Percentiles rank a stretch among this genome's conserved stretches.
Conservation (phyloP, 768 basidiomycete species). For the Naematelia encephala region DNA sequence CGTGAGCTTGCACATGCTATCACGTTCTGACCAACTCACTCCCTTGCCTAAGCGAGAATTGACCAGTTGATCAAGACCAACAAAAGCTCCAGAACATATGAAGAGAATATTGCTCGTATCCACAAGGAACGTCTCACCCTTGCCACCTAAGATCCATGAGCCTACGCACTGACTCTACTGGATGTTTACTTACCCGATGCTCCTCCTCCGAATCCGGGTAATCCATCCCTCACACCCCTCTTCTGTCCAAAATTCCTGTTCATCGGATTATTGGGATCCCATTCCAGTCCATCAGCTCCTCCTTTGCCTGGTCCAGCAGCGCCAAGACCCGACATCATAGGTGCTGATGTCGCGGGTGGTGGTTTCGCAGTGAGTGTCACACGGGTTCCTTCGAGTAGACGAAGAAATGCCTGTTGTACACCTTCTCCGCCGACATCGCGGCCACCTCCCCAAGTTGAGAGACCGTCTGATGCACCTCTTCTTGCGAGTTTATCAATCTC, state of each 20-base stretch:
- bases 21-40: constrained; percentile 56
- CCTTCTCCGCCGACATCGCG: constrained; percentile 92
- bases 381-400: constrained; percentile 90
- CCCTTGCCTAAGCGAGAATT: constrained; percentile 77
- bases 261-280: constrained; percentile 42
- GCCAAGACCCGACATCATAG: constrained; percentile 2
- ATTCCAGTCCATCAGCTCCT: constrained; percentile 8
- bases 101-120: constrained; percentile 78
- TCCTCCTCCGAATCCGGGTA: constrained; percentile 45
- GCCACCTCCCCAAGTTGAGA: constrained; percentile 46
- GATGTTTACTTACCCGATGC: constrained; percentile 13
- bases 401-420: constrained; percentile 73
- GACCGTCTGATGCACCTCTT: constrained; percentile 55
- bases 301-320: constrained; percentile 6
- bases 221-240: constrained; percentile 46
- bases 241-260: constrained; percentile 33
- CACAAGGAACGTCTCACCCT: constrained; percentile 48
- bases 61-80: constrained; percentile 80
- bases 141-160: constrained; percentile 27
- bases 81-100: constrained; percentile 90
- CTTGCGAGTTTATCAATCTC: constrained; percentile 88
- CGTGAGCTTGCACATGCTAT: constrained; percentile 5
- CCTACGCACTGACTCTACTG: not conserved
- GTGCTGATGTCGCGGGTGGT: constrained; percentile 30
- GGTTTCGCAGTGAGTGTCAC: constrained; percentile 66